Base-by-base conservation (phyloP, 805 yeast genomes). In the Kurtzmaniella fragi region DNA sequence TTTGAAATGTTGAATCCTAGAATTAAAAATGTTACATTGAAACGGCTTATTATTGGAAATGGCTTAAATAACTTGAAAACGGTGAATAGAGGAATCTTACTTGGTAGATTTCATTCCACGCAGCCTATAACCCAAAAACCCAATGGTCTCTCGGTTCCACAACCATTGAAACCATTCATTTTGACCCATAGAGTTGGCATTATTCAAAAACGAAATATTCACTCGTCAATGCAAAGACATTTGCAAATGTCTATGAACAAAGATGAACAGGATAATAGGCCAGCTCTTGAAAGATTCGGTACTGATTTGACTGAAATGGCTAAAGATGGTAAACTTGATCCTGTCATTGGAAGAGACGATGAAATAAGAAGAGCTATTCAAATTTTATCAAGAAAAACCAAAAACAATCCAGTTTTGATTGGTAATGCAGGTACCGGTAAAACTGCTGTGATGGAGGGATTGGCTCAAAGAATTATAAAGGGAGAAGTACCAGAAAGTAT, bases 361-460 rank as follows among this genome's bases (percentile, higher is more conserved):
- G 98, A 93, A 56, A 93, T 91, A 41, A 75, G 91, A 42, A 71
- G 99, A 42, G 91, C 98, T 0, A 83, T 91, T 41, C 98, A 91
- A 58, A 90, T 91, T 35, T 65, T 91, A 33, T 87, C 96, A 1
- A 71, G 99, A 50, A 73, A 98, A 58, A 89, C 97, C 1, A 91
- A 91, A 62, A 93, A 93, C 59, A 91, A 91, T 54, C 99, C 99
- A 0, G 95, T 93, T 1, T 62, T 91, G 39, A 89, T 93, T 31
- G 99, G 99, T 45, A 80, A 85, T 49, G 99, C 99, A 1, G 99
- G 99, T 64, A 95, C 96, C 0, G 99, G 99, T 66, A 91, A 91
- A 61, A 93, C 98, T 0, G 95, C 98, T 5, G 80, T 93, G 42
- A 84, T 93, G 78, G 99, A 93, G 57, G 99, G 98, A 0, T 69